These are phyloP conservation scores for Neospermospora avenae DNA, from an alignment of 2,329 filamentous ascomycete species.

Conservation along the genomic window DNA sequence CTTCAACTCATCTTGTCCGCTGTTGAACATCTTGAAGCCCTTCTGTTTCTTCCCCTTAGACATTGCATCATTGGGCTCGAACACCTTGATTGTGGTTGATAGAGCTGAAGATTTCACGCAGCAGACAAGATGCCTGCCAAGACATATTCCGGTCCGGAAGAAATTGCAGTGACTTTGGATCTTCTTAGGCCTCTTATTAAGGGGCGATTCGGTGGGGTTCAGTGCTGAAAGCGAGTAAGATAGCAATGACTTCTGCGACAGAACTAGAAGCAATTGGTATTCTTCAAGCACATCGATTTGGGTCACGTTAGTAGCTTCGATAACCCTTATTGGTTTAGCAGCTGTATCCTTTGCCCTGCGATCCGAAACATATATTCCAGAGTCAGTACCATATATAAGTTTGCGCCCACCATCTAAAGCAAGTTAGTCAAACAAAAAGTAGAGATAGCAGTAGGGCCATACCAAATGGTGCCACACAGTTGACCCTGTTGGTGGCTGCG, in stretches of 20 bases:
- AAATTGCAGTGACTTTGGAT: constrained; percentile 97
- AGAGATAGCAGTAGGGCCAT: constrained; percentile 37
- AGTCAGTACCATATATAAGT: constrained; percentile 90
- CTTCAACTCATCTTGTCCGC: constrained; percentile 89
- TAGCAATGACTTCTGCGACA: constrained; percentile 88
- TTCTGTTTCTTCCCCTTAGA: constrained; percentile 94
- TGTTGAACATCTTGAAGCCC: constrained; percentile 93
- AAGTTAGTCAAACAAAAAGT: constrained; percentile 25
- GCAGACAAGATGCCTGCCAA: constrained; percentile 91
- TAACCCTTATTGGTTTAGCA: constrained; percentile 71
- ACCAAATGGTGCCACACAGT: constrained; percentile 91
- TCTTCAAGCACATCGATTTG: constrained; percentile 96
- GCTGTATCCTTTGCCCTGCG: constrained; percentile 79
- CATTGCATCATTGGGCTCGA: constrained; percentile 93
- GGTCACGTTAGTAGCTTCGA: constrained; percentile 84
- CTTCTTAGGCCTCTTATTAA: constrained; percentile 86
- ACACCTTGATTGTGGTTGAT: constrained; percentile 98
- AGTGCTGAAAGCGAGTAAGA: constrained; percentile 87
- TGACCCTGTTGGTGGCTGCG: constrained; percentile 73
- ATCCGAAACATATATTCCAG: constrained; percentile 88
- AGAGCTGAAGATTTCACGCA: constrained; percentile 92
- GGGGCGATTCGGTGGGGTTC: constrained; percentile 75
- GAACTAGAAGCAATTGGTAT: constrained; percentile 84
- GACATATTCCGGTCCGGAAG: constrained; percentile 95
- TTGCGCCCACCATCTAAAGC: constrained; percentile 83